Evolutionary conservation across 2,329 filamentous ascomycete species (phyloP).

Genomic region (Fusarium sp.): DNA sequence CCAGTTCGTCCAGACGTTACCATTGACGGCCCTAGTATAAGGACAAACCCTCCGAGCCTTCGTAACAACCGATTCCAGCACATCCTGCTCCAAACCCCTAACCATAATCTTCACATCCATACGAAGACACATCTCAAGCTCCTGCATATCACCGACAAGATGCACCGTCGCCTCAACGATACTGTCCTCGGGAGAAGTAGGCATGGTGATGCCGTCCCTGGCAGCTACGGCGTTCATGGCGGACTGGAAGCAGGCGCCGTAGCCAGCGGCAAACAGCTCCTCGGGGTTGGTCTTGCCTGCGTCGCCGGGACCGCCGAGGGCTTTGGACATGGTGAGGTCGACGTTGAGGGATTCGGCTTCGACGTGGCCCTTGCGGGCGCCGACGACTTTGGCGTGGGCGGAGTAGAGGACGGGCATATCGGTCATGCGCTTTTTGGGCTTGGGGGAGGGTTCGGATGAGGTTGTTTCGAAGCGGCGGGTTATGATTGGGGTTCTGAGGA

Average conservation of each 20-base stretch:
- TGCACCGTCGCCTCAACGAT: slow-evolving; percentile 23
- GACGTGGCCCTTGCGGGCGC: slow-evolving; percentile 21
- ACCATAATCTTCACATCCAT: slow-evolving; percentile 28
- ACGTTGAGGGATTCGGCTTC: slow-evolving; percentile 28
- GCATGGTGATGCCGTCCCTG: slow-evolving; percentile 13
- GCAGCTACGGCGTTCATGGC: slow-evolving; percentile 24
- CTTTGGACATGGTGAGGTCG: slow-evolving; percentile 29
- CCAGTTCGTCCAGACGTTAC: slow-evolving; percentile 9
- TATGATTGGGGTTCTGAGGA: background rate
- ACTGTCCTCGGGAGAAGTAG: slow-evolving; percentile 10
- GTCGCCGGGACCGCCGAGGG: slow-evolving; percentile 18
- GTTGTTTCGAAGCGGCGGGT: background rate
- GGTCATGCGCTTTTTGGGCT: background rate
- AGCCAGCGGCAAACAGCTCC: slow-evolving; percentile 21
- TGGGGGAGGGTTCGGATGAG: background rate
- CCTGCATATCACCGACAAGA: slow-evolving; percentile 21
- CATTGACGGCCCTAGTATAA: slow-evolving; percentile 5
- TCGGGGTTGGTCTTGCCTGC: slow-evolving; percentile 21
- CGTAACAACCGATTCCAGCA: slow-evolving; percentile 5
- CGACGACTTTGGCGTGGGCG: slow-evolving; percentile 20
- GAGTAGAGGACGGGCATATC: background rate
- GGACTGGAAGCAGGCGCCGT: slow-evolving; percentile 26
- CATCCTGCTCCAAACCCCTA: background rate
- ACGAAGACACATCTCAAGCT: slow-evolving; percentile 10
- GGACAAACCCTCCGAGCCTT: slow-evolving; percentile 13